Conservation (phyloP, 2,329 filamentous ascomycete genomes). For the Fusarium sp. region DNA sequence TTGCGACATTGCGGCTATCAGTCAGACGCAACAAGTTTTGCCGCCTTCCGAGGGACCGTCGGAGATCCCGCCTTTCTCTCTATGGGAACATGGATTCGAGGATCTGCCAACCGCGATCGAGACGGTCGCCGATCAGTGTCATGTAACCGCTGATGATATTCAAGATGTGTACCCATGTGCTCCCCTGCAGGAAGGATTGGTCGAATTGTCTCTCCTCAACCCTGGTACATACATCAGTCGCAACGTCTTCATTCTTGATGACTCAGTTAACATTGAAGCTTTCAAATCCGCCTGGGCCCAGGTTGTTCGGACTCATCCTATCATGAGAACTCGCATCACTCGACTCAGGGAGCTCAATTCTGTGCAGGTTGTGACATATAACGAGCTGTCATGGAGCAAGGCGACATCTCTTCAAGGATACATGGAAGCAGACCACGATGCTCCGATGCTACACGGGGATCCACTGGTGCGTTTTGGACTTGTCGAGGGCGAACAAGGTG, state of each 20-base stretch:
- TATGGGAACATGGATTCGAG: constrained; percentile 17
- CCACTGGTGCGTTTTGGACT: constrained; percentile 14
- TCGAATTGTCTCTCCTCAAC: constrained; percentile 18
- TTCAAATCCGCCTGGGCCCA: constrained; percentile 17
- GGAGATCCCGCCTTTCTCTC: constrained; percentile 14
- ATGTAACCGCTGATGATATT: constrained; percentile 16
- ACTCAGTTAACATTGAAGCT: constrained; percentile 13
- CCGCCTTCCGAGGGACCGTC: constrained; percentile 7
- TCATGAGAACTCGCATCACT: constrained; percentile 15
- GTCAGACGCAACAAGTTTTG: constrained; percentile 11
- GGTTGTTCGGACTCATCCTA: constrained; percentile 12
- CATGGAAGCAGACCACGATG: constrained; percentile 13
- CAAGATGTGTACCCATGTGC: constrained; percentile 18
- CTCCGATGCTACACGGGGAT: constrained; percentile 13
- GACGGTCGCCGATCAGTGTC: constrained; percentile 11
- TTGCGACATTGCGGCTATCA: constrained; percentile 9
- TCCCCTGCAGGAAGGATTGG: constrained; percentile 14
- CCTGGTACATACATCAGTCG: constrained; percentile 17
- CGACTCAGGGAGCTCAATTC: constrained; percentile 11
- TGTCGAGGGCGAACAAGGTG: constrained; percentile 7
- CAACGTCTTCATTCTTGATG: constrained; percentile 15
- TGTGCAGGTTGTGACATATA: constrained; percentile 16
- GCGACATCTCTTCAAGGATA: constrained; percentile 10
- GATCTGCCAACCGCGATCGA: constrained; percentile 13
- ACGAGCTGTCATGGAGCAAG: constrained; percentile 12